phyloP scores from a whole-genome alignment of 164 flowering plant genomes.

The Paratinospora sagittata region DNA sequence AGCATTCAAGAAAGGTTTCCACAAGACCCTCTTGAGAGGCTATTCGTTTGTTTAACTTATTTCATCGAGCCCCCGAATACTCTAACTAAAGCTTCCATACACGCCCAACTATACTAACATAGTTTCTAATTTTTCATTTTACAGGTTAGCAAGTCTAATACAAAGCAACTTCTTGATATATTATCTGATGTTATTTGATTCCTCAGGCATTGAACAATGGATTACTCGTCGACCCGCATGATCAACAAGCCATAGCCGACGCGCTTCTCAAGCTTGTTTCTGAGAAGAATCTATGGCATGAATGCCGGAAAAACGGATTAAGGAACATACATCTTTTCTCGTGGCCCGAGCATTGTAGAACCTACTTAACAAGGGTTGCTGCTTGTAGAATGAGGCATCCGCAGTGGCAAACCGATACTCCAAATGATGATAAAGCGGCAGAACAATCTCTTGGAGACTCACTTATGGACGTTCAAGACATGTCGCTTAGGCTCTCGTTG shows the following conservation, averaged over 20 bases:
- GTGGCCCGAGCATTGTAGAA: slow-evolving; percentile 97
- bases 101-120: too few species aligned
- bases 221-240: slow-evolving; percentile 93
- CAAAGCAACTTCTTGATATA: background rate
- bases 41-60: too few species aligned
- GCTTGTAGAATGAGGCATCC: slow-evolving; percentile 93
- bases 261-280: slow-evolving; percentile 84
- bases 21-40: too few species aligned
- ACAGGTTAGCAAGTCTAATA: background rate
- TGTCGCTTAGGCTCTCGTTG: slow-evolving; percentile 76
- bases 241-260: slow-evolving; percentile 66
- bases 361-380: slow-evolving; percentile 83
- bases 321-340: slow-evolving; percentile 90
- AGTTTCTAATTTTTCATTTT: too few species aligned
- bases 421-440: slow-evolving; percentile 43
- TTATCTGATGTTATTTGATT: background rate
- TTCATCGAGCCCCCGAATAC: too few species aligned
- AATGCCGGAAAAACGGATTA: slow-evolving; percentile 80
- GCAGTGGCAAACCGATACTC: slow-evolving; percentile 84
- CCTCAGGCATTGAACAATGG: slow-evolving; percentile 83
- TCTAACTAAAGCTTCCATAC: too few species aligned
- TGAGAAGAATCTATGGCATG: slow-evolving; percentile 83
- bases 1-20: too few species aligned
- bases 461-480: slow-evolving; percentile 77
- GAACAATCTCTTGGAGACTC: slow-evolving; percentile 79